Base-by-base conservation (phyloP, 2,329 filamentous ascomycete species). In the Leptographium wingfieldii region DNA sequence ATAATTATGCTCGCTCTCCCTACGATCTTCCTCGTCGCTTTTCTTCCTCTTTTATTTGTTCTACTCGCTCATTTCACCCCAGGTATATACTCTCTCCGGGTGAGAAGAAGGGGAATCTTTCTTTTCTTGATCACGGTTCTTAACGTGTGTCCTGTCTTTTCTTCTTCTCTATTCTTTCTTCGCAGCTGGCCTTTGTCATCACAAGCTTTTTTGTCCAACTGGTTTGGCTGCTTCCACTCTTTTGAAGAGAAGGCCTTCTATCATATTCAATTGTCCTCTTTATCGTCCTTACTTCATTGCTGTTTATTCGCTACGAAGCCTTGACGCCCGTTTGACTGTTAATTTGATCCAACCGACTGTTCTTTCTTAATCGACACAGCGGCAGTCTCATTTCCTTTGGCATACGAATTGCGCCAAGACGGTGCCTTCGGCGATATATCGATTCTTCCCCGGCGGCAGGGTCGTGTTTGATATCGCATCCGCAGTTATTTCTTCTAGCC, bases 181-280 rank as follows among this genome's bases (percentile, higher is more conserved):
- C 67, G 75, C 76, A 78, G 78, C 77, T 78, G 76, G 76, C 60
- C 58, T 59, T 70, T 70, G 70, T 57, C 43, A 49, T 25, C 33
- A 14, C 29, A 56, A 25, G 35, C 56, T 33, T 52, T 69, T 74
- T 74, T 54, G 69, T 67, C 76, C 77, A 79, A 80, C 77, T 79
- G 77, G 77, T 73, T 79, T 80, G 78, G 79, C 77, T 80, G 75
- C 76, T 76, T 74, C 76, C 77, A 70, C 72, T 80, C 76, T 72
- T 81, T 80, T 31, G 27, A 52, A 19, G 19, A 29, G 27, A 52
- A 29, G 12, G 49, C 43, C 59, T 29, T 43, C 10, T 22, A 40
- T 52, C 29, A 40, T 33, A 11, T n/a, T 19, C 59, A 64, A 60
- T 60, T 52, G 49, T 6, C 27, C 31, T 52, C 11, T 52, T 31